phyloP scores from a whole-genome alignment of 78 protist species.

The Dictyostelium brefeldianum region DNA sequence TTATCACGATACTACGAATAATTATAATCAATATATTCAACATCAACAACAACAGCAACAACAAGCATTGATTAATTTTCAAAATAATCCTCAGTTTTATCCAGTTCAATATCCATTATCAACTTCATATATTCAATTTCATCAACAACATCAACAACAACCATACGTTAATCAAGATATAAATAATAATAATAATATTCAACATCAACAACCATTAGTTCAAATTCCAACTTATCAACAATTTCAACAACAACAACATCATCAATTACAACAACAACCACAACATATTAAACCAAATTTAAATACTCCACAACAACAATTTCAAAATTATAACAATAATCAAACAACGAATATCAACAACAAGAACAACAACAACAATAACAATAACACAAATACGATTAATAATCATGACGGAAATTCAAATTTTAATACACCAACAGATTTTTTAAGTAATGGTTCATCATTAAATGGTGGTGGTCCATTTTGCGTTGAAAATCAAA shows the following conservation, averaged over 20 bases:
- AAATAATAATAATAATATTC: neutral
- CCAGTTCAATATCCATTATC: neutral
- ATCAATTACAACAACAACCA: neutral
- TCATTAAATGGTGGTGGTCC: neutral
- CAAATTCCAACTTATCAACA: neutral
- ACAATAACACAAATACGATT: neutral
- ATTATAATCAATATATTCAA: neutral
- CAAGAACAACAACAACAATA: neutral
- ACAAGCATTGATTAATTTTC: neutral
- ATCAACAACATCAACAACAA: slow-evolving; percentile 24
- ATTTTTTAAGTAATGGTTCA: neutral
- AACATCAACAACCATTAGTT: too few species aligned
- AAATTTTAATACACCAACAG: slow-evolving; percentile 2
- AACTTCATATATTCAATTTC: neutral
- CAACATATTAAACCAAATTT: neutral
- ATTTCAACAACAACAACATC: neutral
- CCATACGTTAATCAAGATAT: neutral
- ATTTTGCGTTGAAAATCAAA: too few species aligned
- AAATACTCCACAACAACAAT: neutral
- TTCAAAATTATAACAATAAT: neutral
- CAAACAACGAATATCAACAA: neutral
- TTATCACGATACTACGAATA: neutral
- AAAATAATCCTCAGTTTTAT: too few species aligned
- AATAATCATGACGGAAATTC: neutral
- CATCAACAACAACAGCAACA: slow-evolving; percentile 9